phyloP scores from a whole-genome alignment of 148 eudicot species.

The Cornus florida region DNA sequence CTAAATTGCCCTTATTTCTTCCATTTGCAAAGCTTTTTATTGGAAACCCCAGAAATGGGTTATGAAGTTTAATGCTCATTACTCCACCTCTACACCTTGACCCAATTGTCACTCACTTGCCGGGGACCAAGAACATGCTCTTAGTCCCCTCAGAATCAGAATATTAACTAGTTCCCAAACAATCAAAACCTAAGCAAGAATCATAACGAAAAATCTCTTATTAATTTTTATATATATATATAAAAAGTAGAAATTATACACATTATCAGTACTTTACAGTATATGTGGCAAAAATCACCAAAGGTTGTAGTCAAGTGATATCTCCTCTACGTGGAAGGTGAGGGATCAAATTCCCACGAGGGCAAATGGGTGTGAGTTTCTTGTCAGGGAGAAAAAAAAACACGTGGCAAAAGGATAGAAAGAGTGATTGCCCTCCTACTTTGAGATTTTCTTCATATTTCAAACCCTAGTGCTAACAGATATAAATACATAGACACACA shows the following conservation, averaged over 20 bases:
- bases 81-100: slow-evolving; percentile 23
- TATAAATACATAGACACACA: background rate
- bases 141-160: slow-evolving; percentile 43
- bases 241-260: background rate
- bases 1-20: slow-evolving; percentile 33
- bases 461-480: background rate
- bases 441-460: background rate
- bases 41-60: slow-evolving; percentile 63
- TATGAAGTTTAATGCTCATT: slow-evolving; percentile 62
- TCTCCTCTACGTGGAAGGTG: no score
- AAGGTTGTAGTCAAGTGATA: no score
- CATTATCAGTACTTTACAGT: background rate
- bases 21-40: slow-evolving; percentile 34
- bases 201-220: background rate
- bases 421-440: background rate
- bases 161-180: slow-evolving; percentile 10
- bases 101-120: slow-evolving; percentile 33
- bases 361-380: no score
- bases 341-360: no score
- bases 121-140: slow-evolving; percentile 54
- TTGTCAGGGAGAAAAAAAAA: no score
- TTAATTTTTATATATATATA: background rate
- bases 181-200: slow-evolving; percentile 7
- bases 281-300: background rate
- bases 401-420: no score